Conservation (phyloP, 2,329 filamentous ascomycete species). For the Botrytis galanthina region DNA sequence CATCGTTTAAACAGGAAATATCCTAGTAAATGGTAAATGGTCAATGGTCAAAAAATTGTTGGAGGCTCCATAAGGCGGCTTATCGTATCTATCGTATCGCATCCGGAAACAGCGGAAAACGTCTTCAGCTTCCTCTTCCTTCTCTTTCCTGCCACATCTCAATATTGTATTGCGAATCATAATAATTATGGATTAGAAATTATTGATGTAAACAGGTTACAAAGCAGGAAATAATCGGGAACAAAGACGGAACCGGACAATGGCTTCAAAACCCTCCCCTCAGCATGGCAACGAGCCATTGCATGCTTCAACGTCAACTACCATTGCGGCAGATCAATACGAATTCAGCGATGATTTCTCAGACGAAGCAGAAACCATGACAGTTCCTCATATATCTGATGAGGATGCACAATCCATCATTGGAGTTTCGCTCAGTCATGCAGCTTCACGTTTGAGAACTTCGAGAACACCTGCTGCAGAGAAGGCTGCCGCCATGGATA, state of each 20-base stretch:
- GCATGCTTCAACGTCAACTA: conserved; percentile 16
- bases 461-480: conserved; percentile 56
- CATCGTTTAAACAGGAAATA: neutral
- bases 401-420: conserved; percentile 60
- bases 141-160: conserved; percentile 12
- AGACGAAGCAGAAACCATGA: conserved; percentile 30
- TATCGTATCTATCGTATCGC: conserved; percentile 7
- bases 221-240: conserved; percentile 11
- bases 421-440: conserved; percentile 56
- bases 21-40: conserved; percentile 1
- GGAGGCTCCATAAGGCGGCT: conserved; percentile 11
- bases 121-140: neutral
- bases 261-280: neutral
- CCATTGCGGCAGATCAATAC: conserved; percentile 17
- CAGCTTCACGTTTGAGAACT: conserved; percentile 55
- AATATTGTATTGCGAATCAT: neutral
- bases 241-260: conserved; percentile 19
- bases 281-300: neutral
- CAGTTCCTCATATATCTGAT: conserved; percentile 35
- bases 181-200: neutral
- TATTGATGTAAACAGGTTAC: neutral
- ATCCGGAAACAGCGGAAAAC: conserved; percentile 15
- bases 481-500: conserved; percentile 55
- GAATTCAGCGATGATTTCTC: conserved; percentile 24
- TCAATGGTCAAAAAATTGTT: neutral